phyloP scores from a whole-genome alignment of 768 basidiomycete species.

The Phlebiopsis gigantea region DNA sequence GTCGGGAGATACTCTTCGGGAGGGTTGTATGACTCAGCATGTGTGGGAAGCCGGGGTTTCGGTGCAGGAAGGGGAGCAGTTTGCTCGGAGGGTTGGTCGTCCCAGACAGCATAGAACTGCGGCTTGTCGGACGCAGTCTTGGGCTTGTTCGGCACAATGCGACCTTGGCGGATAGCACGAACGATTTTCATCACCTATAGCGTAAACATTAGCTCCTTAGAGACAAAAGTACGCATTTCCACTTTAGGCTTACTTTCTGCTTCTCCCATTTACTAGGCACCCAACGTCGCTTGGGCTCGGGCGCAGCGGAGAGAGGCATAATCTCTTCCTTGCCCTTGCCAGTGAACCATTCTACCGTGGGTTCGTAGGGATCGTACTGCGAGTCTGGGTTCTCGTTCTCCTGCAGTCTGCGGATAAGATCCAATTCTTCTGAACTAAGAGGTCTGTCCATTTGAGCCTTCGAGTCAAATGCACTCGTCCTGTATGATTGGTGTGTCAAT shows the following conservation, averaged over 20 bases:
- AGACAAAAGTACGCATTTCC: too few species aligned
- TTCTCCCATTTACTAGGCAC: slow-evolving; percentile 99
- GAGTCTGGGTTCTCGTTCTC: slow-evolving; percentile 89
- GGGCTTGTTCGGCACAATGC: slow-evolving; percentile 87
- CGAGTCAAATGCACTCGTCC: slow-evolving; percentile 93
- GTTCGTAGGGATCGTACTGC: slow-evolving; percentile 87
- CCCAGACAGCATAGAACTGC: slow-evolving; percentile 88
- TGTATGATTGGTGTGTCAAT: too few species aligned
- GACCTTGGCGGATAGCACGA: slow-evolving; percentile 93
- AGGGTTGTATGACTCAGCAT: slow-evolving; percentile 98
- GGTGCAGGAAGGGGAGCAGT: slow-evolving; percentile 91
- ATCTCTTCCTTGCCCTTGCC: slow-evolving; percentile 91
- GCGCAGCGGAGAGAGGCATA: slow-evolving; percentile 88
- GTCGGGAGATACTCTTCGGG: slow-evolving; percentile 94
- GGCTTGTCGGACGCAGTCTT: slow-evolving; percentile 59
- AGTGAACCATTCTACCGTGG: slow-evolving; percentile 95
- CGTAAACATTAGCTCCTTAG: too few species aligned
- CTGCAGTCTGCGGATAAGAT: slow-evolving; percentile 90
- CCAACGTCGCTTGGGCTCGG: slow-evolving; percentile 96
- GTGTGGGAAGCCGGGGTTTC: slow-evolving; percentile 81
- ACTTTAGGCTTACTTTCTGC: slow-evolving; percentile 66
- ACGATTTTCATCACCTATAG: slow-evolving; percentile 97
- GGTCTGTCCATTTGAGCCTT: slow-evolving; percentile 80
- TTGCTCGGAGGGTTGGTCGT: slow-evolving; percentile 61
- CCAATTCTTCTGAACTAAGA: slow-evolving; percentile 84